A percentile compares a stretch with the other conserved stretches of the same genome.
phyloP scores from a whole-genome alignment of 352 stramenopile species.

The Phytopythium chamaehyphon region DNA sequence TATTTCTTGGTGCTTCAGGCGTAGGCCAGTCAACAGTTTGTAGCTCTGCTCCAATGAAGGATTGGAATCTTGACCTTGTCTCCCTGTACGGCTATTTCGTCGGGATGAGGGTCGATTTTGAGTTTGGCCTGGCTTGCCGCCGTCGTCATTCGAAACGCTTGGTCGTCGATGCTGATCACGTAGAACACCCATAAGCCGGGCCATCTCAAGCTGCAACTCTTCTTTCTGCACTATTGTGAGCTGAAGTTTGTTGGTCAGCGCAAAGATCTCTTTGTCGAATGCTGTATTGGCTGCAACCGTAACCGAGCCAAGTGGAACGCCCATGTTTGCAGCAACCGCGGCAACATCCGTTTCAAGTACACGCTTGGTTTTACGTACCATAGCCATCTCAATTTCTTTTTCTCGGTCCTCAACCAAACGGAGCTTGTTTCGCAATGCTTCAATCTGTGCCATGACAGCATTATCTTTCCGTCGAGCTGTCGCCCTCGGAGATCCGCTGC shows the following conservation, averaged over 20 bases:
- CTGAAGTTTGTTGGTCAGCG: constrained; percentile 67
- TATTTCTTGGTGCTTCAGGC: constrained; percentile 39
- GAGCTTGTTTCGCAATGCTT: constrained; percentile 56
- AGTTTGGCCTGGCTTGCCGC: background rate
- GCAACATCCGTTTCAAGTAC: constrained; percentile 26
- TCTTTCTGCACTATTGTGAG: constrained; percentile 74
- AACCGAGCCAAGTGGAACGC: constrained; percentile 16
- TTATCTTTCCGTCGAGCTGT: background rate
- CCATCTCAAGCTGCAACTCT: constrained; percentile 73
- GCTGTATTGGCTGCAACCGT: constrained; percentile 17
- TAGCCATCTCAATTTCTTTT: constrained; percentile 62
- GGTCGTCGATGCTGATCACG: constrained; percentile 9
- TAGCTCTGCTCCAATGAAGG: constrained; percentile 34
- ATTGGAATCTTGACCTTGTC: constrained; percentile 11
- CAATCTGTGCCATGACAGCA: constrained; percentile 14
- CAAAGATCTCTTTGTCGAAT: constrained; percentile 81
- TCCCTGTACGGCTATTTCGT: constrained; percentile 7
- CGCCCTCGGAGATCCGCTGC: background rate
- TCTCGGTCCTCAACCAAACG: constrained; percentile 61
- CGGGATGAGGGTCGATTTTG: constrained; percentile 2
- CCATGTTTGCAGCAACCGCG: constrained; percentile 4
- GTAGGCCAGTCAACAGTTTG: constrained; percentile 35
- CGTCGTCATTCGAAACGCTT: background rate
- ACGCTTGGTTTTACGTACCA: constrained; percentile 71
- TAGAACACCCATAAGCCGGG: constrained; percentile 39